Evolutionary conservation across 202 grass and related monocot species (phyloP), one percentile per base, ranked within the genome.

Genomic region (Alloteropsis angusta): DNA sequence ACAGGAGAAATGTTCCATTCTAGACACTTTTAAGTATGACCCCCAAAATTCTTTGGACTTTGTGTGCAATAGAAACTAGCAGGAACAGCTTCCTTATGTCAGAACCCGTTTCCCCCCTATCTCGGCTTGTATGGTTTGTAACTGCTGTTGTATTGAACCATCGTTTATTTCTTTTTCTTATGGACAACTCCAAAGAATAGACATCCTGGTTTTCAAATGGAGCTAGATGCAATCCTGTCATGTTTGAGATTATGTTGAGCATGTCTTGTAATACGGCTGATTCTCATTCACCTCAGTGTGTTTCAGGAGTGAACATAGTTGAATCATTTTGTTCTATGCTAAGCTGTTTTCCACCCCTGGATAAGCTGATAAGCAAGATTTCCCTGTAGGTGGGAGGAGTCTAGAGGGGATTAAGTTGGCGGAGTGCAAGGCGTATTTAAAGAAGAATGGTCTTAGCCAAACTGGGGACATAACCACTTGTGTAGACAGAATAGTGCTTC

Each of bases 371-470:
- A 17, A 26, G 3, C 30, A 55, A 9, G 7, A 10, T 54, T 85
- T 56, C 65, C 15, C 13, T 82, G 63, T 63, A 91, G 83, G 71
- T 38, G 80, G 86, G 48, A 67, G 18, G 84, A 80, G 65, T 79
- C 68, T 94, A 22, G 83, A 94, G 46, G 49, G 67, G 23, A 63
- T 88, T 52, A 94, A 88, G 77, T 43, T 91, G 72, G 88, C 67
- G 25, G 86, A 94, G 18, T 91, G 80, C 83, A 94, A 94, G 66
- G 64, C 80, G 2, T 94, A 94, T 82, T 72, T 91, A 48, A 88
- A 80, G 77, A 91, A 88, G 49, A 80, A 80, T 52, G 72, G 77
- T 42, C 91, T 94, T 72, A 88, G 76, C 50, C 71, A 88, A 77
- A 81, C 78, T 66, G 88, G 91, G 48, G 81, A 72, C 28, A 79